These are phyloP conservation scores for Neoscytalidium dimidiatum DNA, from an alignment of 2,329 filamentous ascomycete genomes.

Conservation along the genomic window DNA sequence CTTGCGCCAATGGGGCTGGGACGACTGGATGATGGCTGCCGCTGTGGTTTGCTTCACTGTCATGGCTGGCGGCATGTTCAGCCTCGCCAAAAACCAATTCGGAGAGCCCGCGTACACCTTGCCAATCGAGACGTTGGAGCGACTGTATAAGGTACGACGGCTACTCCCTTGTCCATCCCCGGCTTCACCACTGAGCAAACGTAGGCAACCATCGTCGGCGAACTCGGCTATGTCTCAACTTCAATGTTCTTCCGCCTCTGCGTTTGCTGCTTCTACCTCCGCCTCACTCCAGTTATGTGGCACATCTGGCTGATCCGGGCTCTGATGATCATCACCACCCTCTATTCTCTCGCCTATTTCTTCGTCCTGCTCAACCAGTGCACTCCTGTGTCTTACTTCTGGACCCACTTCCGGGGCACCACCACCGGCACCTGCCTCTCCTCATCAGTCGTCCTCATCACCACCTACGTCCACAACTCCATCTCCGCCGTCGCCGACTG, in stretches of 20 bases:
- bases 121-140: background rate
- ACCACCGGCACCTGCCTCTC: conserved; percentile 5
- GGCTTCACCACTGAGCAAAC: background rate
- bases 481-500: conserved; percentile 1
- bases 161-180: no score
- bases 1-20: background rate
- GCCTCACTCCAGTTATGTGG: conserved; percentile 12
- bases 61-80: conserved; percentile 3
- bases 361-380: conserved; percentile 14
- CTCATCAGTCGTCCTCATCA: background rate
- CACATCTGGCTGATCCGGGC: conserved; percentile 9
- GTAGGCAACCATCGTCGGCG: background rate
- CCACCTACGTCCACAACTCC: conserved; percentile 10
- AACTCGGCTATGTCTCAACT: conserved; percentile 1
- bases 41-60: background rate
- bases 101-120: background rate
- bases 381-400: conserved; percentile 6
- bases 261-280: conserved; percentile 12
- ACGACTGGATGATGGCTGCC: conserved; percentile 6
- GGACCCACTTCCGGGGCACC: conserved; percentile 1
- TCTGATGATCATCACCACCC: background rate
- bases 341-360: conserved; percentile 15
- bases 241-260: conserved; percentile 18
- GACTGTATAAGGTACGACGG: background rate
- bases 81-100: conserved; percentile 1